Base-by-base conservation (phyloP, 768 basidiomycete species). In the Omphalotus guepiniiformis region DNA sequence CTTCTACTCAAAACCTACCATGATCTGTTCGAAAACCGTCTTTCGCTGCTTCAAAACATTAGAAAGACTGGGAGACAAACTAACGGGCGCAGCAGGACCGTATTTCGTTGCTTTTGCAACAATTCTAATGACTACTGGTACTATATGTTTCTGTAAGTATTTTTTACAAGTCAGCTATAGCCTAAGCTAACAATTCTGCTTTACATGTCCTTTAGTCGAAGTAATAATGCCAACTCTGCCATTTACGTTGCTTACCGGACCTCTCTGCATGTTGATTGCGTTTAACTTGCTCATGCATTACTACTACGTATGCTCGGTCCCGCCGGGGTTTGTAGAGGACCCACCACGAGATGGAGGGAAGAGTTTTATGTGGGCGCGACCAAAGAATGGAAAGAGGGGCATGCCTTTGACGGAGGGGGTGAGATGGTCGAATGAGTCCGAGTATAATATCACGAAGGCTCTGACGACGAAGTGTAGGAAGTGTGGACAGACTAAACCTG, bases 71-170 rank as follows among this genome's bases (percentile, higher is more conserved):
- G 94, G 79, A 4, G 91, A 96, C 63, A 71, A 76, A 54, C 57
- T 95, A 30, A 96, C 92, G 0, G 92, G 93, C 44, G 86, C 88
- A 43, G 93, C 90, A 25, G 95, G 95, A 0, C 95, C 93, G 0
- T 80, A 86, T 58, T 98, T 98, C 61, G 80, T 98, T 30, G 76
- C 69, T 1, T 70, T 95, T n/a, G 94, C 92, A 3, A 71, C 85
- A 46, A 57, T 82, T 6, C 74, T 98, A 22, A 82, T 93, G 13
- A 65, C 73, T 9, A 57, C 72, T 1, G 93, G 92, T 37, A 71
- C 79, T 0, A 51, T 91, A 40, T 83, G 79, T 53, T 98, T 95
- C 63, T 91, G 93, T 94, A 60, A 66, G 86, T 79, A 21, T 27
- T 12, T 37, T 42, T 42, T 53, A 38, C 8, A 16, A 48, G 18